Evolutionary conservation across 2,329 filamentous ascomycete genomes (phyloP).

Genomic region (Pyrenophora seminiperda): DNA sequence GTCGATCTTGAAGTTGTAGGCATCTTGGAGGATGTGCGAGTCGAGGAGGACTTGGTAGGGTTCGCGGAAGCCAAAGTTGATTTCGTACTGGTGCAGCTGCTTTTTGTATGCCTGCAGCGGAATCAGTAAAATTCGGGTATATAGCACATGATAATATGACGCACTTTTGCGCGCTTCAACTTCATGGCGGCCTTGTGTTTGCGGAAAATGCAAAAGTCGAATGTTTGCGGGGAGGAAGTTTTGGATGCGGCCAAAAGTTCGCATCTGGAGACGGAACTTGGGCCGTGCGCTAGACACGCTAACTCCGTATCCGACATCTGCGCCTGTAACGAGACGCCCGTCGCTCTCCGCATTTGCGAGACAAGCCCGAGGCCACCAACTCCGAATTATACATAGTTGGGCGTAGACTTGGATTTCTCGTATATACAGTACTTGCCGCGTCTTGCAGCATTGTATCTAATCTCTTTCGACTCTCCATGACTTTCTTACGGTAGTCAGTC

Average conservation of each 20-base stretch:
- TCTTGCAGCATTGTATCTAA: constrained; percentile 1
- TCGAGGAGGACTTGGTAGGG: constrained; percentile 84
- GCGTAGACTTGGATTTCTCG: constrained; percentile 1
- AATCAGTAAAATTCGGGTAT: not conserved
- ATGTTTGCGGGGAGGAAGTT: constrained; percentile 18
- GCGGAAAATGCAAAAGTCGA: constrained; percentile 2
- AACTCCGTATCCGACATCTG: constrained; percentile 15
- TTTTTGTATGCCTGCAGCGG: constrained; percentile 79
- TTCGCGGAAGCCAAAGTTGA: constrained; percentile 88
- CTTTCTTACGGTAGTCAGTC: constrained; percentile 23
- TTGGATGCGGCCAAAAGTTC: constrained; percentile 17
- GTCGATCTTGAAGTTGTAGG: constrained; percentile 84
- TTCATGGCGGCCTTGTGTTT: constrained; percentile 31
- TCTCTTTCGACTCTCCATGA: constrained; percentile 16
- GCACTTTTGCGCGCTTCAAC: constrained; percentile 42
- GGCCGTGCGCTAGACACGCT: constrained; percentile 16
- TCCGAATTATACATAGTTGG: constrained; percentile 14
- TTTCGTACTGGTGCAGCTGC: constrained; percentile 89
- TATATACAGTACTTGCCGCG: not conserved
- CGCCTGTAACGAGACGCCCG: constrained; percentile 20
- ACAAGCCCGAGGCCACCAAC: constrained; percentile 17
- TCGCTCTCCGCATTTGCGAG: constrained; percentile 23
- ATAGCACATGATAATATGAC: not conserved
- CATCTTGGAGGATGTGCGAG: constrained; percentile 81
- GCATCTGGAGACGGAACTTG: constrained; percentile 12